Percentiles rank a stretch among this genome's conserved stretches.
Evolutionary conservation across 768 basidiomycete genomes (phyloP).

Genomic region (Pleurotus eryngii): DNA sequence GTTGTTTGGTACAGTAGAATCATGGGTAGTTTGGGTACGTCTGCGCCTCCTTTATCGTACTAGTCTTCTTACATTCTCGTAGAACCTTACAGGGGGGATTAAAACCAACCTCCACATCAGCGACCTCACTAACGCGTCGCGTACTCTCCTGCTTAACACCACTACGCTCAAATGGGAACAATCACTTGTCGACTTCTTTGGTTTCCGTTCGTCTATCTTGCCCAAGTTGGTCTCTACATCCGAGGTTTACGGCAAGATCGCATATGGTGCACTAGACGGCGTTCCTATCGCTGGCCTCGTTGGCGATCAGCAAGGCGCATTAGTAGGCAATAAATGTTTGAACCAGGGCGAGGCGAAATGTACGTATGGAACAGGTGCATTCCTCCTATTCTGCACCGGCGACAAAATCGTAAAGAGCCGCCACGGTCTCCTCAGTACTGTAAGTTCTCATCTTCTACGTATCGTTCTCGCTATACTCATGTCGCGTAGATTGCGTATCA

Average conservation of each 20-base stretch:
- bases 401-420: slow-evolving; percentile 77
- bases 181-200: slow-evolving; percentile 84
- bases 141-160: slow-evolving; percentile 89
- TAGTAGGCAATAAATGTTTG: slow-evolving; percentile 95
- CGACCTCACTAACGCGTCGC: slow-evolving; percentile 95
- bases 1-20: slow-evolving; percentile 93
- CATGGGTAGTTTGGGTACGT: slow-evolving; percentile 88
- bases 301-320: slow-evolving; percentile 97
- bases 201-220: slow-evolving; percentile 69
- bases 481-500: slow-evolving; percentile 77
- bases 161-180: slow-evolving; percentile 80
- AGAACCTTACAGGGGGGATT: slow-evolving; percentile 85
- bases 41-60: background rate
- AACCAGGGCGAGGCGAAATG: slow-evolving; percentile 93
- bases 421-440: slow-evolving; percentile 89
- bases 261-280: slow-evolving; percentile 62
- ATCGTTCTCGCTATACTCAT: background rate
- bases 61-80: background rate
- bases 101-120: slow-evolving; percentile 73
- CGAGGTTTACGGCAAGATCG: slow-evolving; percentile 84
- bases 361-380: slow-evolving; percentile 97
- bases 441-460: slow-evolving; percentile 25
- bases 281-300: slow-evolving; percentile 89
- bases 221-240: slow-evolving; percentile 89
- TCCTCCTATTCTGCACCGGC: slow-evolving; percentile 94